Base-by-base conservation (phyloP, 345 rosid genomes). In the Hevea brasiliensis region DNA sequence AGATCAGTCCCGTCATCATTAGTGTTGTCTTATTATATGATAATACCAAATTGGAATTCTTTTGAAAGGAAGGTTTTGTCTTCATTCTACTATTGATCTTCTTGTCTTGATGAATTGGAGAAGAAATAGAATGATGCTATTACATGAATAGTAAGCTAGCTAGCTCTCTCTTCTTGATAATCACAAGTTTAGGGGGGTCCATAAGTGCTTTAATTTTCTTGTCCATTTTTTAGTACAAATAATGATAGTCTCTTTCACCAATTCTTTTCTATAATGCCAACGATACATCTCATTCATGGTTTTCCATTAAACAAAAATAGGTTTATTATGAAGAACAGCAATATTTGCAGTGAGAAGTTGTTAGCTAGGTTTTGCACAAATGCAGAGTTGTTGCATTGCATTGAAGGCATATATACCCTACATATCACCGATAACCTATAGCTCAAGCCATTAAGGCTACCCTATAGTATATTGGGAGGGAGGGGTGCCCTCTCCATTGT, bases 401-500 rank as follows among this genome's bases (percentile, higher is more conserved):
- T 62, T 62, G 15, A 62, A 48, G 67, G 67, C 67, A 62, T 62
- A 18, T 3, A 17, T 17, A 18, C 21, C 15, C 6, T 10, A 7
- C 45, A 41, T 37, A 62, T 26, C 17, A 62, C 40, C 4, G 15
- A 0, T 26, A 62, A 20, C 45, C 15, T 14, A 26, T n/a, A 59
- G 13, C 8, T 1, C 17, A 59, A 26, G 37, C 37, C 37, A 32
- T 2, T 32, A 32, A 59, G 20, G 18, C 67, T 20, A 40, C 65
- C 45, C 67, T 62, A n/a, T 7, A 47, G 1, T 61, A 18, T 37
- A 24, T 61, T 62, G 48, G 45, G 67, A 37, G 44, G 48, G 14
- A 21, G 9, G 67, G 27, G 67, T 62, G 67, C 67, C 67, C 67
- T 62, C 48, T 41, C 0, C 67, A 8, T 20, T 62, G 48, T 62